These are phyloP conservation scores for Lactarius vividus DNA, from an alignment of 768 basidiomycete species.

Conservation along the genomic window DNA sequence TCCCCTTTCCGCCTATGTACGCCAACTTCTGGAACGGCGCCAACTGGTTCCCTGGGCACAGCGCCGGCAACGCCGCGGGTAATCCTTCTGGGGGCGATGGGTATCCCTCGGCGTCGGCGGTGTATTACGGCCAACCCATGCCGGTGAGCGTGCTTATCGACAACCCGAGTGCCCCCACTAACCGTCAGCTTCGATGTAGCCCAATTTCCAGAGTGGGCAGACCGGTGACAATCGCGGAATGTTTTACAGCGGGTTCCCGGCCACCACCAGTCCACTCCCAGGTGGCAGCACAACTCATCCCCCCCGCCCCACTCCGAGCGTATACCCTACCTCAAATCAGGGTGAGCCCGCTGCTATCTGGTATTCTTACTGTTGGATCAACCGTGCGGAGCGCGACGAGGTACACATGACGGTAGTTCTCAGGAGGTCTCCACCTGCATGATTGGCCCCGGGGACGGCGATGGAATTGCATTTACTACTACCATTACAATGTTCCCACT, in stretches of 20 bases:
- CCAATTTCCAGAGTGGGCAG: not conserved
- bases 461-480: not conserved
- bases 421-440: not conserved
- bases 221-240: too few species aligned
- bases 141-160: not conserved
- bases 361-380: not conserved
- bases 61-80: not conserved
- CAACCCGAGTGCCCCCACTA: not conserved
- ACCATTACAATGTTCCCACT: not conserved
- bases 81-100: not conserved
- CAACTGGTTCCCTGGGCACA: not conserved
- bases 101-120: not conserved
- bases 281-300: not conserved
- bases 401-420: not conserved
- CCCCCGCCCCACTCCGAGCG: not conserved
- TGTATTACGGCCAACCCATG: not conserved
- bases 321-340: not conserved
- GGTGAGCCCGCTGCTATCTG: not conserved
- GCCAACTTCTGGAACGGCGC: not conserved
- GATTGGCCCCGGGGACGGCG: not conserved
- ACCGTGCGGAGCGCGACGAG: not conserved
- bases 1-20: not conserved
- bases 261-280: not conserved
- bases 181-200: not conserved
- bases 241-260: not conserved